Percentiles rank a stretch among this genome's conserved stretches.
Conservation (phyloP, 2,329 filamentous ascomycete species). For the Ascochyta pisi region DNA sequence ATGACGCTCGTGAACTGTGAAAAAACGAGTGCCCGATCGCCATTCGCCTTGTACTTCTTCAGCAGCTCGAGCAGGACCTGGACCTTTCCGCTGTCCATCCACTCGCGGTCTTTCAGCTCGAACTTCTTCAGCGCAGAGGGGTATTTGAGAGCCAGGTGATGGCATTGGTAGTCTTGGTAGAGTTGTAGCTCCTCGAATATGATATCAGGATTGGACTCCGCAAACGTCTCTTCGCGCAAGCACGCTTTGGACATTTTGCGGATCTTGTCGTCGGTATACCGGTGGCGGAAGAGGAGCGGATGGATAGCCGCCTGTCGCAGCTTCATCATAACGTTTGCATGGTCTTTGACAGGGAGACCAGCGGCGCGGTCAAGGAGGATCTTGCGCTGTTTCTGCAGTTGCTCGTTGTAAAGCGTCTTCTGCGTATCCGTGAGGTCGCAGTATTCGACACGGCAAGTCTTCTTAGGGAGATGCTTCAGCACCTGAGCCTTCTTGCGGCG, state of each 20-base stretch:
- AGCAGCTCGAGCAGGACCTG: slow-evolving; percentile 78
- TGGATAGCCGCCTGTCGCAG: slow-evolving; percentile 92
- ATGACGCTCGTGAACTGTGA: slow-evolving; percentile 92
- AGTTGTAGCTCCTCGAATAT: slow-evolving; percentile 62
- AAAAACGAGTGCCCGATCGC: slow-evolving; percentile 88
- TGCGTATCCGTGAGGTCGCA: slow-evolving; percentile 81
- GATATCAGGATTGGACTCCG: slow-evolving; percentile 57
- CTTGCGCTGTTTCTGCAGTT: slow-evolving; percentile 68
- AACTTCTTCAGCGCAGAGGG: slow-evolving; percentile 61
- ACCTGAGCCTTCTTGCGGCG: slow-evolving; percentile 94
- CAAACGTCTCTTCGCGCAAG: slow-evolving; percentile 69
- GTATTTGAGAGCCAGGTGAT: slow-evolving; percentile 63
- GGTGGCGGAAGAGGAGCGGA: slow-evolving; percentile 81
- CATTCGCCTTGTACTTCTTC: slow-evolving; percentile 73
- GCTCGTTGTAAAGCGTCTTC: slow-evolving; percentile 72
- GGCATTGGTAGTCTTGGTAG: slow-evolving; percentile 68
- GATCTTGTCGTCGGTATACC: slow-evolving; percentile 78
- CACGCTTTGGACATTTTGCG: slow-evolving; percentile 79
- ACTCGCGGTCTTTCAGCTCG: slow-evolving; percentile 65
- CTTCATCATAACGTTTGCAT: slow-evolving; percentile 75
- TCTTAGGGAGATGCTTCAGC: slow-evolving; percentile 79
- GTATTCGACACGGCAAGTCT: slow-evolving; percentile 77
- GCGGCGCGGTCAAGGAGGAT: slow-evolving; percentile 65
- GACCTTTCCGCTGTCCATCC: slow-evolving; percentile 86
- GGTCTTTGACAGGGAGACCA: slow-evolving; percentile 62